Conservation (phyloP, 164 flowering plant genomes). For the Macadamia integrifolia region DNA sequence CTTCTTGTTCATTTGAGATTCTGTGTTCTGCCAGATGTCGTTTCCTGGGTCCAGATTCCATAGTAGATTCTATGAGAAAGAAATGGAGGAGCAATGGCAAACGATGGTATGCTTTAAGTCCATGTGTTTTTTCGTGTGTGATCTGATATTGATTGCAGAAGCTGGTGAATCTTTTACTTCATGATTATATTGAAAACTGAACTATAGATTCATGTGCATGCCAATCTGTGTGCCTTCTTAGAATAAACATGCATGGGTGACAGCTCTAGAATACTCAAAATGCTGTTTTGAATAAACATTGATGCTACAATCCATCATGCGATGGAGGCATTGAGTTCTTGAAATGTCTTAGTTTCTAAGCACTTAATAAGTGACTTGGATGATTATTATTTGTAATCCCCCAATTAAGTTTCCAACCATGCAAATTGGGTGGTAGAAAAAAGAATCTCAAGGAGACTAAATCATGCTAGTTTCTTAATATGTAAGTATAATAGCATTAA, state of each 20-base stretch:
- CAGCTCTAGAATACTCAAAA: background rate
- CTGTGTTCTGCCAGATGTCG: constrained; percentile 47
- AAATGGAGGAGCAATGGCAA: constrained; percentile 54
- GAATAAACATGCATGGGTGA: background rate
- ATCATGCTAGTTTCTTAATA: too few species aligned
- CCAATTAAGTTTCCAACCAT: too few species aligned
- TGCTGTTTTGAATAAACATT: background rate
- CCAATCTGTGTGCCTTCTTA: background rate
- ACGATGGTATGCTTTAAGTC: constrained; percentile 39
- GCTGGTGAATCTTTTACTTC: background rate
- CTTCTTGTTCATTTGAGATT: background rate
- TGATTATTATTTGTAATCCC: too few species aligned
- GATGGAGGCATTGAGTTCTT: background rate
- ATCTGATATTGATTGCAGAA: background rate
- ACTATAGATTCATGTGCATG: background rate
- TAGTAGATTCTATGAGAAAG: constrained; percentile 35
- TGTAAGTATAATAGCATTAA: too few species aligned
- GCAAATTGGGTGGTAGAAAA: too few species aligned
- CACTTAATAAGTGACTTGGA: too few species aligned
- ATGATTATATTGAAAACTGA: background rate
- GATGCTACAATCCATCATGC: background rate
- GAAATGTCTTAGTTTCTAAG: background rate
- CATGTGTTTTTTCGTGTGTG: background rate
- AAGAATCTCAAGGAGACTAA: too few species aligned
- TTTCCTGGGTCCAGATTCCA: constrained; percentile 57